Base-by-base conservation (phyloP, 2,329 filamentous ascomycete species). In the Calonectria pseudoreteaudii region DNA sequence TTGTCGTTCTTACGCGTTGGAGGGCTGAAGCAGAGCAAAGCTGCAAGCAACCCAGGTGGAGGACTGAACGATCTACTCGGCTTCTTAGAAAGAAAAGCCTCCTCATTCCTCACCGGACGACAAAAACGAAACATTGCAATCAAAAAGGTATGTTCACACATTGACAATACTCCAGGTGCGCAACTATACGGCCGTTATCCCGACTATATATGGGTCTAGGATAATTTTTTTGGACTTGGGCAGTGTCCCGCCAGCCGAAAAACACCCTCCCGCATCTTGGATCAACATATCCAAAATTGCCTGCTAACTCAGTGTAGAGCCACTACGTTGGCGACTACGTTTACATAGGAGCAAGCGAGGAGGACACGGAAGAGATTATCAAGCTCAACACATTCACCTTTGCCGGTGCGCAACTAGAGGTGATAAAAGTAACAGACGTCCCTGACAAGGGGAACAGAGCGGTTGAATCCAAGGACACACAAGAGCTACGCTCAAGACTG, bases 301-400 rank as follows among this genome's bases (percentile, higher is more conserved):
- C 89, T 91, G 89, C 92, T 94, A 94, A 94, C 90, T 84, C 90
- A 86, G 84, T 87, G 84, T 90, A 94, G 93, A 93, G 92, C 87
- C 90, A 91, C 80, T 86, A 89, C 82, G 91, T 91, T 84, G 93
- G 92, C 84, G 93, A 94, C 83, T 89, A 89, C 79, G 89, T 95
- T 76, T 90, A 93, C 82, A 89, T 95, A 79, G 92, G 90, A 77
- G 90, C 93, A 79, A 91, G 86, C 77, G 89, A 91, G 81, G 90
- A 92, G 76, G 91, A 94, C 78, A 88, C 90, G 34, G 89, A 91
- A 64, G 89, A 91, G 76, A 86, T 95, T 70, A 83, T 93, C 74
- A 93, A 93, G 78, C 85, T 95, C 76, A 93, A 95, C 84, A 90
- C 88, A 23, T 94, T 92, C 81, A 84, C 82, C 6, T 96, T 95